These are phyloP conservation scores for Magnaporthales sp. DNA, from an alignment of 2,329 filamentous ascomycete genomes.

Conservation along the genomic window DNA sequence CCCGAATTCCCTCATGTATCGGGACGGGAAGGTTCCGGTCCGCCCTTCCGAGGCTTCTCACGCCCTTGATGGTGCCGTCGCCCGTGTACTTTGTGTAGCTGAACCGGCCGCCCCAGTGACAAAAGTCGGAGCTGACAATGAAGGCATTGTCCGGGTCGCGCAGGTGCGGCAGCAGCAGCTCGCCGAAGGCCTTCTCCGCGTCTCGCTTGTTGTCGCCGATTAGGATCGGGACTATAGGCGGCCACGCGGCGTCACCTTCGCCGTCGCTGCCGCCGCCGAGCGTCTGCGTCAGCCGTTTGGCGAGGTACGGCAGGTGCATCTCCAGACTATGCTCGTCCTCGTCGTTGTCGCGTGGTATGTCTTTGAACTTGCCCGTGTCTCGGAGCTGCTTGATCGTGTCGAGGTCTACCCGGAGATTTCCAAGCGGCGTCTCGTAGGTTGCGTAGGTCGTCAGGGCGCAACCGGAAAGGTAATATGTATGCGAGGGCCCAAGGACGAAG, in stretches of 20 bases:
- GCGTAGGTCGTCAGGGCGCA: constrained; percentile 68
- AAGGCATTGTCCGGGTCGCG: constrained; percentile 69
- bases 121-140: constrained; percentile 91
- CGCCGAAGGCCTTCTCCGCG: constrained; percentile 61
- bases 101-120: constrained; percentile 87
- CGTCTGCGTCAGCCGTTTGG: constrained; percentile 57
- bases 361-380: constrained; percentile 44
- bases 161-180: constrained; percentile 69
- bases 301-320: constrained; percentile 93
- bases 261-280: constrained; percentile 27
- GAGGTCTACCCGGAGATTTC: constrained; percentile 57
- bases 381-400: constrained; percentile 41
- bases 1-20: constrained; percentile 79
- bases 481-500: constrained; percentile 88
- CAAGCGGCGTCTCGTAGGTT: constrained; percentile 66
- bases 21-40: constrained; percentile 21
- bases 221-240: constrained; percentile 75
- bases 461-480: constrained; percentile 71
- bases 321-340: constrained; percentile 87
- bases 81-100: constrained; percentile 72
- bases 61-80: constrained; percentile 26
- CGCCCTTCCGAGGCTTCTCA: constrained; percentile 25
- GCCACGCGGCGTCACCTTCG: constrained; percentile 38
- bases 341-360: constrained; percentile 60
- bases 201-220: constrained; percentile 62